Evolutionary conservation across 2,329 filamentous ascomycete genomes (phyloP), one percentile per base, ranked within the genome.

Genomic region (Falciphora oryzae): DNA sequence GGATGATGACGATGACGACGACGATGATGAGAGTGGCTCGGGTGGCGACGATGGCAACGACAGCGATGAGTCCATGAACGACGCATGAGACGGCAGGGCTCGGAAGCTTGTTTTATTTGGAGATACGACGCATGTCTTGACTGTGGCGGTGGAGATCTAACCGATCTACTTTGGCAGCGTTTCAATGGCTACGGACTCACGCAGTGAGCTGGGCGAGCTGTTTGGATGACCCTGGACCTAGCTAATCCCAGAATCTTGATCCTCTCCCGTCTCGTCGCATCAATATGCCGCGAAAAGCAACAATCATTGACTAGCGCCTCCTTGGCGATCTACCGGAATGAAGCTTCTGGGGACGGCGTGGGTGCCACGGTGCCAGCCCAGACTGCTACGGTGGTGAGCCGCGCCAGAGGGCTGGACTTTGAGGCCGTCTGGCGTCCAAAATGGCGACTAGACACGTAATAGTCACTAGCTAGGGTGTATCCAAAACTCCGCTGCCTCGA

Each of bases 51-150:
- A 77, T 65, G 76, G 73, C 14, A 70, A 73, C 65, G 71, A 74
- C 6, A 79, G 76, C 53, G 77, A 75, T 0, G 81, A 83, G 56
- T 83, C 80, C 2, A 87, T 86, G 84, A 83, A 85, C 63, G 83
- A 87, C 69, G 82, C 85, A 71, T 84, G 73, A 62, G 38, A 25
- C 22, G 18, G 8, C 44, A 8, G 22, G 16, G 44, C 22, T n/a
- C 7, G 44, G 38, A 18, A 25, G 44, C 22, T n/a, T 53, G 7
- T 18, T 53, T 53, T 53, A 11, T 53, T 53, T 53, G 10, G 44
- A 22, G 18, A 7, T 11, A 3, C n/a, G 44, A n/a, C 44, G 44
- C 22, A n/a, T 11, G n/a, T 25, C 44, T 22, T 25, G 22, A 4
- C 18, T 53, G 38, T 44, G 10, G 44, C 10, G 44, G 14, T 8